Percentiles rank a stretch among this genome's conserved stretches.
These are phyloP conservation scores for Beauveria scarabaeidicola DNA, from an alignment of 2,329 filamentous ascomycete genomes.

Conservation along the genomic window DNA sequence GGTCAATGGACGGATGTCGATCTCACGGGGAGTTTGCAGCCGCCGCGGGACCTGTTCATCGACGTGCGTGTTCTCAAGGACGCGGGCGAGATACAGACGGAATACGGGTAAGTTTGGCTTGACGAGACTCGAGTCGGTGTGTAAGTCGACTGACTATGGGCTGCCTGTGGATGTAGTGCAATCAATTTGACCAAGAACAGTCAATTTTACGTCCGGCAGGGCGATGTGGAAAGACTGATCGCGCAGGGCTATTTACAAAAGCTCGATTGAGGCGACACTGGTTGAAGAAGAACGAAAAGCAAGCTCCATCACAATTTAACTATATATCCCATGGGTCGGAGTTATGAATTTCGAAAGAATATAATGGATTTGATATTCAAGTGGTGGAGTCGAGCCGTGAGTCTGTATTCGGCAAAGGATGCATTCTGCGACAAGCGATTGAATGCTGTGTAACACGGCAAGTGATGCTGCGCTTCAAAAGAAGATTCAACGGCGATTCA, in stretches of 20 bases:
- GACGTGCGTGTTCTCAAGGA: slow-evolving; percentile 94
- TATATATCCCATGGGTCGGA: neutral
- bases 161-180: slow-evolving; percentile 44
- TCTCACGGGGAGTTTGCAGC: slow-evolving; percentile 85
- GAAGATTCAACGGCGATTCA: no score
- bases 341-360: neutral
- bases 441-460: neutral
- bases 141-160: neutral
- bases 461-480: neutral
- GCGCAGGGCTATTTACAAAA: slow-evolving; percentile 91
- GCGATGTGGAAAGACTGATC: slow-evolving; percentile 90
- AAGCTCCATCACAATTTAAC: neutral
- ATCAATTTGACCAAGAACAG: slow-evolving; percentile 97
- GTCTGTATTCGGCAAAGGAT: neutral
- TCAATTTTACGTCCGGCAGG: slow-evolving; percentile 93
- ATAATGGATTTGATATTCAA: neutral
- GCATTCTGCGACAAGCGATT: neutral
- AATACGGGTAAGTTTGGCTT: slow-evolving; percentile 70
- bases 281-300: neutral
- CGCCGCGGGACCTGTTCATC: slow-evolving; percentile 91
- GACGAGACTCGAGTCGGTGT: no score
- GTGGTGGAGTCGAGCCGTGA: neutral
- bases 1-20: slow-evolving; percentile 98
- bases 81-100: slow-evolving; percentile 96
- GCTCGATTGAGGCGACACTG: slow-evolving; percentile 54